These are phyloP conservation scores for Termitomyces sp. DNA, from an alignment of 768 basidiomycete species.

Conservation along the genomic window DNA sequence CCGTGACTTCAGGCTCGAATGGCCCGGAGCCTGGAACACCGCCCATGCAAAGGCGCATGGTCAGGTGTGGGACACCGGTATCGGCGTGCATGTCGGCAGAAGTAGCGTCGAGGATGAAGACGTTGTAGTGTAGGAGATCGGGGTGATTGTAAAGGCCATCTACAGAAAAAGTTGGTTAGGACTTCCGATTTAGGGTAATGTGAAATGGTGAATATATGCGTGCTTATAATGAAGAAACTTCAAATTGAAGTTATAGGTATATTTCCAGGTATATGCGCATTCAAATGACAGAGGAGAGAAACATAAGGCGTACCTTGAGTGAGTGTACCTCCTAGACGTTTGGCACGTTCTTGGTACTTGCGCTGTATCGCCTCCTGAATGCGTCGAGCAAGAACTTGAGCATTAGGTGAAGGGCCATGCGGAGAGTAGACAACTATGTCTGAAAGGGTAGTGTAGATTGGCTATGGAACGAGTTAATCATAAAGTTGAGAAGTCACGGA, in stretches of 20 bases:
- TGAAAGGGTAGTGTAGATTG: conserved; percentile 84
- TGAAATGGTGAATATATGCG: background rate
- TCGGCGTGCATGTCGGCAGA: conserved; percentile 21
- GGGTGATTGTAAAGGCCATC: conserved; percentile 3
- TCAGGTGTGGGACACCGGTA: conserved; percentile 40
- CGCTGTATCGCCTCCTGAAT: conserved; percentile 61
- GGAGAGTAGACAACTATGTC: conserved; percentile 90
- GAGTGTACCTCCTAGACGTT: conserved; percentile 4
- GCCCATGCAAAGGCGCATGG: conserved; percentile 45
- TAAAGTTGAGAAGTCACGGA: background rate
- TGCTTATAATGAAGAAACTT: background rate
- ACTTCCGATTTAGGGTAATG: background rate
- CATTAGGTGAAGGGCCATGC: conserved; percentile 52
- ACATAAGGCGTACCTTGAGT: background rate
- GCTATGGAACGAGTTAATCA: conserved; percentile 35
- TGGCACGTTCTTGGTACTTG: conserved; percentile 48
- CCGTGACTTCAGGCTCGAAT: background rate
- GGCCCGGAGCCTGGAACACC: conserved; percentile 29
- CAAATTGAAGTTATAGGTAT: background rate
- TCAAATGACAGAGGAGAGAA: too few relatives aligned
- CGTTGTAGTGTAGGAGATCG: conserved; percentile 58
- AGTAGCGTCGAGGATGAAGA: conserved; percentile 68
- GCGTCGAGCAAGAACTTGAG: conserved; percentile 58
- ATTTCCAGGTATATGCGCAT: background rate
- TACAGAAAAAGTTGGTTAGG: background rate